A percentile compares a stretch with the other conserved stretches of the same genome.
Evolutionary conservation across 2,329 filamentous ascomycete genomes (phyloP).

Genomic region (Penicillium sp.): DNA sequence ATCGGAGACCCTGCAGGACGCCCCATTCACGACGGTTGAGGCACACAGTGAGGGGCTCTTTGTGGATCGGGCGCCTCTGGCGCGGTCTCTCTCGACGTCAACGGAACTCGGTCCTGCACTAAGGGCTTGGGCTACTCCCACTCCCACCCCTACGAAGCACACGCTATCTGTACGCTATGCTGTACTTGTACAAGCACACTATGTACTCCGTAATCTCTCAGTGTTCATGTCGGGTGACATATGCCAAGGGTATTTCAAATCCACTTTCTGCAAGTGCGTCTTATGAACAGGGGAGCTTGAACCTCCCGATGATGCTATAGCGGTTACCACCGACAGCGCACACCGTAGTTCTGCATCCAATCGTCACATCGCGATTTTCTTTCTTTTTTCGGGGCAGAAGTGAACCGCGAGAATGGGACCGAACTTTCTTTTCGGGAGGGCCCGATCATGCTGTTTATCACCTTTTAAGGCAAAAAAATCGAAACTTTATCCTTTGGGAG

Average conservation of each 20-base stretch:
- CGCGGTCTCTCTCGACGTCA: conserved; percentile 3
- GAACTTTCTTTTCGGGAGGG: conserved; percentile 14
- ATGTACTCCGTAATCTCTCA: neutral
- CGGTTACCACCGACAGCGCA: conserved; percentile 15
- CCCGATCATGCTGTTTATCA: conserved; percentile 5
- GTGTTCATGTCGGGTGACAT: conserved; percentile 20
- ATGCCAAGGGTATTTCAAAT: conserved; percentile 23
- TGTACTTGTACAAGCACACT: neutral
- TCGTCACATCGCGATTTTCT: neutral
- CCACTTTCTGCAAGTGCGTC: conserved; percentile 29
- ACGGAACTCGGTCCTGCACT: neutral
- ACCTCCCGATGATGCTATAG: conserved; percentile 4
- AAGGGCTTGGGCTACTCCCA: neutral
- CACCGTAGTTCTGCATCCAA: conserved; percentile 19
- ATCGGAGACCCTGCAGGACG: conserved; percentile 21
- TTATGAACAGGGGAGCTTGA: conserved; percentile 23
- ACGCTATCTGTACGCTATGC: neutral
- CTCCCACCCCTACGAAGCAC: neutral
- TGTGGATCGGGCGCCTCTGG: conserved; percentile 8
- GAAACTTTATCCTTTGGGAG: neutral
- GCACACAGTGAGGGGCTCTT: conserved; percentile 13
- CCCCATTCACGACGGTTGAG: conserved; percentile 12
- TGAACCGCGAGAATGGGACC: conserved; percentile 1
- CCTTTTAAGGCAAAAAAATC: conserved; percentile 2
- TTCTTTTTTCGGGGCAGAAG: neutral